A percentile compares a stretch with the other conserved stretches of the same genome.
Conservation (phyloP, 2,329 filamentous ascomycete species). For the Stromatinia cepivora region DNA sequence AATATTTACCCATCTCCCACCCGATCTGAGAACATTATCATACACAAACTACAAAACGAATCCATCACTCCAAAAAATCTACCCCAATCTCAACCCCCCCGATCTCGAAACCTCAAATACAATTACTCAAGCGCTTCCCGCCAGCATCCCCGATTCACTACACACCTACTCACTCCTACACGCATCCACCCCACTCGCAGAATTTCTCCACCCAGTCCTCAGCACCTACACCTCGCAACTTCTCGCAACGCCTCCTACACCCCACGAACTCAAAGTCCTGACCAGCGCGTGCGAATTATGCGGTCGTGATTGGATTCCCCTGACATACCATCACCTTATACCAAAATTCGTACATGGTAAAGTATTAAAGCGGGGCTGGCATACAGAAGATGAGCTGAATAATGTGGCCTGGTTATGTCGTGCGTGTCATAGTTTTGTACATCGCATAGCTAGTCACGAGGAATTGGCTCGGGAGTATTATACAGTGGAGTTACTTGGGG, state of each 20-base stretch:
- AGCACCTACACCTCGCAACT: slow-evolving; percentile 59
- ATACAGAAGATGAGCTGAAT: slow-evolving; percentile 70
- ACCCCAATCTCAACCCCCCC: slow-evolving; percentile 50
- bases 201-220: slow-evolving; percentile 64
- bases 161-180: slow-evolving; percentile 61
- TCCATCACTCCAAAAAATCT: slow-evolving; percentile 52
- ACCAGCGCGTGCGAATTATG: slow-evolving; percentile 73
- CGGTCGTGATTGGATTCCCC: slow-evolving; percentile 67
- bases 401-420: slow-evolving; percentile 86
- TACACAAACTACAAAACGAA: slow-evolving; percentile 57
- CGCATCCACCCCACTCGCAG: slow-evolving; percentile 46
- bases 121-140: slow-evolving; percentile 53
- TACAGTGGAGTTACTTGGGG: slow-evolving; percentile 69
- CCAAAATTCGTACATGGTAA: slow-evolving; percentile 76
- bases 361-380: slow-evolving; percentile 76
- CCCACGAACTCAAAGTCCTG: slow-evolving; percentile 54
- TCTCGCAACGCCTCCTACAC: slow-evolving; percentile 63
- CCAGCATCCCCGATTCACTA: slow-evolving; percentile 65
- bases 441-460: slow-evolving; percentile 73
- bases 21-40: slow-evolving; percentile 59
- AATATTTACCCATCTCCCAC: slow-evolving; percentile 66
- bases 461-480: slow-evolving; percentile 72
- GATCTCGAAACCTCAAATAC: slow-evolving; percentile 43
- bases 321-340: slow-evolving; percentile 85
- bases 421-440: slow-evolving; percentile 81